Conservation (phyloP, 257 asterid species). For the Solanum tarijense region DNA sequence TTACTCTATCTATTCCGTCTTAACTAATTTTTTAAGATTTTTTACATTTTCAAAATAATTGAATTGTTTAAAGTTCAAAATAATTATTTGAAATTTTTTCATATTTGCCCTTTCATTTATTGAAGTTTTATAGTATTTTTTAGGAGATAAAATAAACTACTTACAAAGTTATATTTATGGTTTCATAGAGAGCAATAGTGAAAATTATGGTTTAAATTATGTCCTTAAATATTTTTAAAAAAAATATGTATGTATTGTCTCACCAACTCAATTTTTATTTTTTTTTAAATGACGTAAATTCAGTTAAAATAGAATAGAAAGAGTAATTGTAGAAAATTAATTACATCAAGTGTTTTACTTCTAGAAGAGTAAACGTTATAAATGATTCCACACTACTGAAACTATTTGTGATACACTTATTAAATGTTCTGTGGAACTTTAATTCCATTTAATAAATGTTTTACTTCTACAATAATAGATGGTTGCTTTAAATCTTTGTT, state of each 20-base stretch:
- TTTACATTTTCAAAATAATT: too few relatives aligned
- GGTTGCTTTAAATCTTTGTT: neutral
- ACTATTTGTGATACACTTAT: neutral
- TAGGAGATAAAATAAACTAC: too few relatives aligned
- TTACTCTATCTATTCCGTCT: neutral
- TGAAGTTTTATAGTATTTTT: too few relatives aligned
- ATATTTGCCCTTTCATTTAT: neutral
- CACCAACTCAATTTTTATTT: neutral
- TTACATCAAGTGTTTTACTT: neutral
- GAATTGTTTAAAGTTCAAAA: too few relatives aligned
- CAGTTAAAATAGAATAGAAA: too few relatives aligned
- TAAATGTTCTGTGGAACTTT: neutral
- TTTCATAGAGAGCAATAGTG: too few relatives aligned
- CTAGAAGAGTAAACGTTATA: neutral
- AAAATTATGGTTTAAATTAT: too few relatives aligned
- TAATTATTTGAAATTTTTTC: too few relatives aligned
- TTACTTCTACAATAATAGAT: neutral
- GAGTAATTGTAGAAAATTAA: neutral
- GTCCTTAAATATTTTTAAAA: rapidly evolving
- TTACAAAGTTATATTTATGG: too few relatives aligned
- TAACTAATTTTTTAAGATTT: too few relatives aligned
- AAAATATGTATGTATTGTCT: neutral
- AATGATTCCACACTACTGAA: neutral
- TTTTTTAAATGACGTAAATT: too few relatives aligned
- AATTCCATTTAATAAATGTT: neutral